phyloP scores from a whole-genome alignment of 2,329 filamentous ascomycete genomes.

The Sporothrix dimorphospora region DNA sequence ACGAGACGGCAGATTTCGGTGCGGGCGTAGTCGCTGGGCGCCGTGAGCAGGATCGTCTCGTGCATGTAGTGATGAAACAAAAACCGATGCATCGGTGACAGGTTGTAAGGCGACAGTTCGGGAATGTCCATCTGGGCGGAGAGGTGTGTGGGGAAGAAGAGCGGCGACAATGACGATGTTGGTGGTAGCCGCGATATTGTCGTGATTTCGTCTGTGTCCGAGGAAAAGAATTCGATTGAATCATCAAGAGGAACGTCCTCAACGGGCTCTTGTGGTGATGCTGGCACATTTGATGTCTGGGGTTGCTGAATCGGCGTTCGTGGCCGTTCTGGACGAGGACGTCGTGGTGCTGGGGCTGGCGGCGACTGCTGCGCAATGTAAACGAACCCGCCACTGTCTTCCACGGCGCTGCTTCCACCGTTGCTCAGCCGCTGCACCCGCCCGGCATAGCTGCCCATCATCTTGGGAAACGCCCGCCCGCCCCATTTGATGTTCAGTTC shows the following conservation, averaged over 20 bases:
- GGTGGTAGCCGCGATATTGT: not conserved
- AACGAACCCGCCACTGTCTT: slow-evolving; percentile 11
- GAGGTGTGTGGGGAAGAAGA: too few relatives aligned
- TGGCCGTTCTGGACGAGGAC: not conserved
- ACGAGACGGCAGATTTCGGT: slow-evolving; percentile 29
- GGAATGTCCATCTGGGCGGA: not conserved
- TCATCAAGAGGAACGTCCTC: not conserved
- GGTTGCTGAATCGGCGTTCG: not conserved
- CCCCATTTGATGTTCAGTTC: slow-evolving; percentile 32
- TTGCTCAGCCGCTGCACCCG: slow-evolving; percentile 25
- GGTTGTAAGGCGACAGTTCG: not conserved
- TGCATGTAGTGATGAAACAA: slow-evolving; percentile 31
- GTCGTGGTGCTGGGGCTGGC: not conserved
- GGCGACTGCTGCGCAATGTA: slow-evolving; percentile 18
- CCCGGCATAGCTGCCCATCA: slow-evolving; percentile 27
- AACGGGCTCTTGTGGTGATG: too few relatives aligned
- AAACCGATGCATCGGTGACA: slow-evolving; percentile 23
- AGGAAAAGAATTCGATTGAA: too few relatives aligned
- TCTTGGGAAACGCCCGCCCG: slow-evolving; percentile 28
- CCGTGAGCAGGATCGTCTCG: slow-evolving; percentile 31
- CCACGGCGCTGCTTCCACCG: not conserved
- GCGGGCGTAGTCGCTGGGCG: slow-evolving; percentile 29
- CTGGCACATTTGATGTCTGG: not conserved
- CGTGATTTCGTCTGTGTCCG: not conserved
- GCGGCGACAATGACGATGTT: too few relatives aligned